Base-by-base conservation (phyloP, 208 protist genomes). In the Novymonas esmeraldas region DNA sequence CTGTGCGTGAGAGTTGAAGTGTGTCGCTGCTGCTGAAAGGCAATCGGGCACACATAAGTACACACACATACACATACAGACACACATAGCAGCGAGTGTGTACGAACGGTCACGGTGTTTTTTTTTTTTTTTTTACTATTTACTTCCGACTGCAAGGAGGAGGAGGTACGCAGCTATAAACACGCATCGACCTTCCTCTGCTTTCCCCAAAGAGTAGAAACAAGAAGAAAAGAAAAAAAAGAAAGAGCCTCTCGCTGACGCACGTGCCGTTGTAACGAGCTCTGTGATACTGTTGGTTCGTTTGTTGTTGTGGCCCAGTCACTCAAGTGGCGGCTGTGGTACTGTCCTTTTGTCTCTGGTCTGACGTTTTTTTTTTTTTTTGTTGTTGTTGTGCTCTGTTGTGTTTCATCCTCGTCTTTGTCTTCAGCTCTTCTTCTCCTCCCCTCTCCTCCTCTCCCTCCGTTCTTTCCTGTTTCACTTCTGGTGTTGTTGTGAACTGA, bases 311-410 rank as follows among this genome's bases (percentile, higher is more conserved):
- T 38, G 3, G 28, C 6, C 18, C 26, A 22, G n/a, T 38, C 36
- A 20, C 6, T 11, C 44, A 48, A n/a, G 3, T 13, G 44, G 44
- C 16, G 44, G 44, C 44, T 13, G 16, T 7, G 44, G 44, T 13
- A 48, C 18, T 26, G 1, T 13, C 13, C 31, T 39, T 39, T 45
- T 34, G 34, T 33, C 24, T 44, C 5, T 44, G 9, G 11, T 59
- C n/a, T 59, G 18, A 5, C 34, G 5, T 18, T 33, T 31, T n/a
- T 41, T 56, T 6, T 52, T 39, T 41, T 52, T 70, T 55, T 59
- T 41, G 28, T 63, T 24, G 31, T 24, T 6, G 13, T n/a, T 42
- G 24, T 31, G 24, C 48, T 41, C 36, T 41, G 36, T n/a, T n/a
- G n/a, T n/a, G n/a, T n/a, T n/a, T n/a, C n/a, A n/a, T n/a, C n/a